These are phyloP conservation scores for Rubia peregrina DNA, from an alignment of 305 asterid species.

Conservation along the genomic window DNA sequence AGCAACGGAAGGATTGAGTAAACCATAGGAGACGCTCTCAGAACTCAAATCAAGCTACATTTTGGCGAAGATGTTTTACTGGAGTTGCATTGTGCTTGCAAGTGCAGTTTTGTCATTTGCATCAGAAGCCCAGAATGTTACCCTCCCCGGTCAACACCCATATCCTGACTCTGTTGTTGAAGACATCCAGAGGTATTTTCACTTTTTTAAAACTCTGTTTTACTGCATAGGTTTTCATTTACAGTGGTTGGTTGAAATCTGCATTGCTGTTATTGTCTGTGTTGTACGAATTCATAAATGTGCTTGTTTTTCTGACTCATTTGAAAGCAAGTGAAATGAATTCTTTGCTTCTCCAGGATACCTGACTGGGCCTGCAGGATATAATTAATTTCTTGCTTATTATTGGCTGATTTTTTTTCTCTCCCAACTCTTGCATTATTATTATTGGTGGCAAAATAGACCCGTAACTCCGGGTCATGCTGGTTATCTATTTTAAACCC, in stretches of 20 bases:
- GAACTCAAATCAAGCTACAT: not conserved
- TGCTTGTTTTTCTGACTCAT: too few species aligned
- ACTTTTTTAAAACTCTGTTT: not conserved
- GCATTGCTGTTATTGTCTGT: not conserved
- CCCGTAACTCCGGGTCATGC: too few species aligned
- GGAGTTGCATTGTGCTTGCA: slow-evolving; percentile 47
- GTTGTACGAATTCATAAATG: too few species aligned
- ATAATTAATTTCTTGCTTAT: not conserved
- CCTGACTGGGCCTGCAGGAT: not conserved
- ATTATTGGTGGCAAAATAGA: too few species aligned
- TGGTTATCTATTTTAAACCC: too few species aligned
- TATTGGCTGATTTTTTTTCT: not conserved
- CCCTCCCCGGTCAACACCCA: slow-evolving; percentile 79
- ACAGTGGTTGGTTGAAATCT: not conserved
- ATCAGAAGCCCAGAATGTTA: slow-evolving; percentile 36
- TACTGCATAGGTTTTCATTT: not conserved
- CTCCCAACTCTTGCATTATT: slow-evolving; percentile 6
- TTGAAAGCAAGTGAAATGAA: too few species aligned
- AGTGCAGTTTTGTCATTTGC: slow-evolving; percentile 22
- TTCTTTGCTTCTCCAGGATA: slow-evolving; percentile 1
- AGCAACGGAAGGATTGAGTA: not conserved
- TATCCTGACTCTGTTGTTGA: slow-evolving; percentile 61
- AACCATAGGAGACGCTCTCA: too few species aligned
- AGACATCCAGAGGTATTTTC: slow-evolving; percentile 49
- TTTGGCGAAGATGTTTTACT: slow-evolving; percentile 21